These are phyloP conservation scores for Hippophae rhamnoides DNA, from an alignment of 306 rosid genomes.

Conservation along the genomic window DNA sequence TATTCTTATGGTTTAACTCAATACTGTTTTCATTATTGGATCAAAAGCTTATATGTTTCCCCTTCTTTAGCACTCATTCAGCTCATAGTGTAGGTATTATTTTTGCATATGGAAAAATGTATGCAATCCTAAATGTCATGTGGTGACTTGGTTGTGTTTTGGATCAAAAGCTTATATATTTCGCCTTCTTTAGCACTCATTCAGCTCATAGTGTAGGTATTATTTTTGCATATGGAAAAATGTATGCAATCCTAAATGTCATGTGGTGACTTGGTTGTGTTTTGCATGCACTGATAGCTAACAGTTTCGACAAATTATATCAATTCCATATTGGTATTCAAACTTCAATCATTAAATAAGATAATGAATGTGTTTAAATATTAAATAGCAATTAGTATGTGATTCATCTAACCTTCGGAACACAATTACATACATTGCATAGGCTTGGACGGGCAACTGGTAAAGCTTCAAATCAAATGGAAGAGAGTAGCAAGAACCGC, in stretches of 20 bases:
- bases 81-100: too few species aligned
- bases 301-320: not conserved
- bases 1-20: conserved; percentile 11
- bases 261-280: not conserved
- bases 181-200: too few species aligned
- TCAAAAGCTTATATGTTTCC: too few species aligned
- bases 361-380: not conserved
- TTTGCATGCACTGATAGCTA: not conserved
- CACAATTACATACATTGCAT: conserved; percentile 24
- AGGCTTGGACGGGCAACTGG: conserved; percentile 72
- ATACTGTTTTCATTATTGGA: not conserved
- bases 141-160: not conserved
- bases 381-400: conserved; percentile 1
- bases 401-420: conserved; percentile 7
- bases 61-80: too few species aligned
- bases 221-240: not conserved
- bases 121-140: not conserved
- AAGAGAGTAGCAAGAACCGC: conserved; percentile 29
- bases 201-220: too few species aligned
- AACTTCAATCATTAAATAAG: not conserved
- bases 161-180: too few species aligned
- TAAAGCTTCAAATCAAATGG: conserved; percentile 48
- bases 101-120: not conserved
- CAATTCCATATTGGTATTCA: not conserved
- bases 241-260: not conserved